Conservation (phyloP, 805 yeast genomes). For the Zygoascus bituminiphila region DNA sequence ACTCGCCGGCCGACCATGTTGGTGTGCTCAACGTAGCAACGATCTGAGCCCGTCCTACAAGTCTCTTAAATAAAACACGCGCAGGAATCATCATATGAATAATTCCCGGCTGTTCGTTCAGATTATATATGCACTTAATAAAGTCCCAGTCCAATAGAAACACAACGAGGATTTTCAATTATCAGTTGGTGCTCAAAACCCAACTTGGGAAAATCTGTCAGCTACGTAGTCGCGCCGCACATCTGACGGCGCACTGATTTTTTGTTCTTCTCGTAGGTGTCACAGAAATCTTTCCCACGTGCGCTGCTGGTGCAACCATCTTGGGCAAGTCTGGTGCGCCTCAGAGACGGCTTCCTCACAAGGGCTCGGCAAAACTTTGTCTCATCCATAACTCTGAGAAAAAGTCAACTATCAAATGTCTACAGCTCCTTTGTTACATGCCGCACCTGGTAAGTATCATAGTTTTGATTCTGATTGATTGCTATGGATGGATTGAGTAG, state of each 20-base stretch:
- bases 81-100: background rate
- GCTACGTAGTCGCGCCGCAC: too few species aligned
- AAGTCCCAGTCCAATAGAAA: too few species aligned
- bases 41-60: constrained; percentile 12
- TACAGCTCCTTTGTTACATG: constrained; percentile 63
- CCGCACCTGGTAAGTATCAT: constrained; percentile 56
- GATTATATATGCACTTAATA: too few species aligned
- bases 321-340: background rate
- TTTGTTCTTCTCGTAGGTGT: too few species aligned
- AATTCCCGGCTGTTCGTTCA: too few species aligned
- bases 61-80: background rate
- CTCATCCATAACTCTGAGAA: background rate
- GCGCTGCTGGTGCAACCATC: background rate
- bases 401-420: constrained; percentile 40
- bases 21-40: constrained; percentile 17
- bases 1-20: constrained; percentile 25
- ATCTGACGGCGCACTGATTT: too few species aligned
- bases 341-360: background rate
- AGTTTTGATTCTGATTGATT: too few species aligned
- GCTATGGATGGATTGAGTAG: background rate
- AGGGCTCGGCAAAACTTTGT: background rate
- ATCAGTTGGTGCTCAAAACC: too few species aligned
- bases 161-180: too few species aligned
- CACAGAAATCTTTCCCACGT: background rate
- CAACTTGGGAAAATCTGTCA: too few species aligned